A percentile compares a stretch with the other conserved stretches of the same genome.
Conservation (phyloP, 768 basidiomycete genomes). For the Imleria badia region DNA sequence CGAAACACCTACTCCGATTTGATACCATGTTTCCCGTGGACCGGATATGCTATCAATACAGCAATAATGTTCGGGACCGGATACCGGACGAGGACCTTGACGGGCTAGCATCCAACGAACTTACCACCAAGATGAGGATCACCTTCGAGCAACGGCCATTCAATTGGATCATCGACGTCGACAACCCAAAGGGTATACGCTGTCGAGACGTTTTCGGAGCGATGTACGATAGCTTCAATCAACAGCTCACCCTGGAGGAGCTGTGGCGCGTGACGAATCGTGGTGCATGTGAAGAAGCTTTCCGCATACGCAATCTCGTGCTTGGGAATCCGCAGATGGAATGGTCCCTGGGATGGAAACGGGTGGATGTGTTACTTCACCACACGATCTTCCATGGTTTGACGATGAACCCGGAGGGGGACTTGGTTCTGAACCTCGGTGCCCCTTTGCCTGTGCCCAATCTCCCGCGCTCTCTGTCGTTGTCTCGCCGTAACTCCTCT, state of each 20-base stretch:
- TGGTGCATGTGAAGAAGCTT: conserved; percentile 36
- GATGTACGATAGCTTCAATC: conserved; percentile 47
- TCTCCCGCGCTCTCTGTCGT: background rate
- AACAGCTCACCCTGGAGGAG: conserved; percentile 44
- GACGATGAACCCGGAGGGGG: conserved; percentile 24
- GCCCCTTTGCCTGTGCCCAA: background rate
- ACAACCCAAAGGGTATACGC: conserved; percentile 40
- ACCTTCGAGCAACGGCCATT: conserved; percentile 36
- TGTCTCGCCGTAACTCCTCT: background rate
- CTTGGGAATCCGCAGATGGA: conserved; percentile 37
- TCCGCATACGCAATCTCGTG: conserved; percentile 40
- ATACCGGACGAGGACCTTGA: conserved; percentile 38
- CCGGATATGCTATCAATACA: conserved; percentile 20
- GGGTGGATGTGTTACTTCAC: conserved; percentile 52
- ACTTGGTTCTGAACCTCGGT: conserved; percentile 31
- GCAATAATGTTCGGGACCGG: conserved; percentile 17
- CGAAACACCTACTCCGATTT: conserved; percentile 41
- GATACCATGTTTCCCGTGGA: conserved; percentile 46
- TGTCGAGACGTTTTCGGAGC: conserved; percentile 56
- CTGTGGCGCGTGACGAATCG: conserved; percentile 29
- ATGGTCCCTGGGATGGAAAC: conserved; percentile 45
- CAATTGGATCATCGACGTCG: conserved; percentile 38
- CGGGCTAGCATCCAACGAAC: conserved; percentile 40
- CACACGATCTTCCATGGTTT: conserved; percentile 53
- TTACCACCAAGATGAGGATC: conserved; percentile 46